phyloP scores from a whole-genome alignment of 2,329 filamentous ascomycete species.

The Exophiala oligosperma region DNA sequence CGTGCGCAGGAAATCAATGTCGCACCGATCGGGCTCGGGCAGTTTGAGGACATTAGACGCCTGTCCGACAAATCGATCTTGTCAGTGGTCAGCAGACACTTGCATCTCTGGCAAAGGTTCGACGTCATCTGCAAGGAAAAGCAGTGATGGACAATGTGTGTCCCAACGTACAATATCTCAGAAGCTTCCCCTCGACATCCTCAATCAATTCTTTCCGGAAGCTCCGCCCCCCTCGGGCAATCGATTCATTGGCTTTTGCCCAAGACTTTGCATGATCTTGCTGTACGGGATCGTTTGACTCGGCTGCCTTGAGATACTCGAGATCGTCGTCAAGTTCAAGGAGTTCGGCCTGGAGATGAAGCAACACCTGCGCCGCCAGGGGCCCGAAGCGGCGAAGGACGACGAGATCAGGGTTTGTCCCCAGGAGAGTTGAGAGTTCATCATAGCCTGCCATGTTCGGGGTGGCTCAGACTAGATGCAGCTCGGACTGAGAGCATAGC shows the following conservation, averaged over 20 bases:
- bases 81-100: too few species aligned
- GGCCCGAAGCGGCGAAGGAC: constrained; percentile 10
- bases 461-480: too few species aligned
- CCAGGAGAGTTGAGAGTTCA: constrained; percentile 3
- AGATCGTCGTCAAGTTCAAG: constrained; percentile 9
- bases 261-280: constrained; percentile 6
- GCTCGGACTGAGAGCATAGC: too few species aligned
- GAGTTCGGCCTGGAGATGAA: constrained; percentile 9
- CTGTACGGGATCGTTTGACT: background rate
- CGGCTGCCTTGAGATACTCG: background rate
- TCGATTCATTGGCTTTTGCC: background rate
- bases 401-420: background rate
- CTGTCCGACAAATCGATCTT: too few species aligned
- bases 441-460: constrained; percentile 6
- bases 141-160: too few species aligned
- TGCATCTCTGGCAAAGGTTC: background rate
- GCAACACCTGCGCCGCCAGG: constrained; percentile 2
- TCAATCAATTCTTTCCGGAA: constrained; percentile 2
- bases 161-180: constrained; percentile 1
- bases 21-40: background rate
- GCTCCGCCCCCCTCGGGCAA: background rate
- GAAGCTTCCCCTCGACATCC: constrained; percentile 2
- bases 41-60: background rate
- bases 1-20: constrained; percentile 6
- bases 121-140: constrained; percentile 1